A percentile compares a stretch with the other conserved stretches of the same genome.
phyloP scores from a whole-genome alignment of 805 yeast species.

The Metschnikowia cerradonensis region DNA sequence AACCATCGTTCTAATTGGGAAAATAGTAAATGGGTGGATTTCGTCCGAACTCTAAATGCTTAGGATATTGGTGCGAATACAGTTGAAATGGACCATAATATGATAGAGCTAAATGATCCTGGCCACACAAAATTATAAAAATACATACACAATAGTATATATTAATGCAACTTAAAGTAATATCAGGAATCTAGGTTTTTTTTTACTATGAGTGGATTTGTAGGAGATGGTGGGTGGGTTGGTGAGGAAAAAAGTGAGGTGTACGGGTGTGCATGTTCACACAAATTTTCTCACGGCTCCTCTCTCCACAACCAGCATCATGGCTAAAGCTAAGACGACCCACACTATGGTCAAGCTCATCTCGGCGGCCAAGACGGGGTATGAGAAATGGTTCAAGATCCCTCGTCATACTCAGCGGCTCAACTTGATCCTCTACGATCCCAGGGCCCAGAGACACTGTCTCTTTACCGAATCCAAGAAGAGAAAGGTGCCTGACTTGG shows the following conservation, averaged over 20 bases:
- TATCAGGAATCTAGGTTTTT: no score
- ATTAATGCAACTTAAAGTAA: no score
- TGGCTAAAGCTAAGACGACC: constrained; percentile 60
- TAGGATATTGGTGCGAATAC: no score
- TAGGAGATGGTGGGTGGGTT: no score
- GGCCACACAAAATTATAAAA: no score
- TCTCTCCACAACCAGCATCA: constrained; percentile 1
- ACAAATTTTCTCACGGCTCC: constrained; percentile 1
- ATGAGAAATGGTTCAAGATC: constrained; percentile 70
- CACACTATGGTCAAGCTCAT: constrained; percentile 79
- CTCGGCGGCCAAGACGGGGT: constrained; percentile 90
- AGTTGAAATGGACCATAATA: no score
- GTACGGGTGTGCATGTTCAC: background rate
- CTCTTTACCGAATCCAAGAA: constrained; percentile 84
- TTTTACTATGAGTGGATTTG: background rate
- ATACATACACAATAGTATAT: no score
- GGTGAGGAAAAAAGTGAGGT: background rate
- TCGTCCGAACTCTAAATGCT: no score
- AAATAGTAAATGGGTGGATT: no score
- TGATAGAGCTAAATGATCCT: no score
- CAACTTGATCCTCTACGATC: constrained; percentile 52
- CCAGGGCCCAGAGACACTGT: constrained; percentile 78
- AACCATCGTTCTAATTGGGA: no score
- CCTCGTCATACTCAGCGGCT: constrained; percentile 80
- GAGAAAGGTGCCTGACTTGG: constrained; percentile 62